phyloP scores from a whole-genome alignment of 805 yeast species.

The Metschnikowia colocasiae region DNA sequence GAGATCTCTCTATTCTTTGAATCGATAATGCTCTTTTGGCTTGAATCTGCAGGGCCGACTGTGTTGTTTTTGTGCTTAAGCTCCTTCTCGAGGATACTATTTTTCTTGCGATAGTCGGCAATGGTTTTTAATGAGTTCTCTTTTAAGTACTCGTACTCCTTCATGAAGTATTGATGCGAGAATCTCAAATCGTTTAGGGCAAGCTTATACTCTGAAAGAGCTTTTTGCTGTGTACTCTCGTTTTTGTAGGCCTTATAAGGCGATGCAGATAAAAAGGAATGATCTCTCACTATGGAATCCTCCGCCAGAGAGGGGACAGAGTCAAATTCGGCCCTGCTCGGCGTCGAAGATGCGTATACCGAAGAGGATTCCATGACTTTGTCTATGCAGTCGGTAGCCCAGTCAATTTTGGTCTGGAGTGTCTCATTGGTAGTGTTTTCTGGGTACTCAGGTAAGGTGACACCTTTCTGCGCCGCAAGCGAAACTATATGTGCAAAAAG shows the following conservation, averaged over 20 bases:
- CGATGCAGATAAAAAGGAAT: constrained; percentile 26
- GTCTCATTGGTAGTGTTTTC: constrained; percentile 16
- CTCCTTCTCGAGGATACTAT: constrained; percentile 49
- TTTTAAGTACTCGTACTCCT: constrained; percentile 65
- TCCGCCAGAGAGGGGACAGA: constrained; percentile 12
- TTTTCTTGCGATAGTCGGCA: constrained; percentile 51
- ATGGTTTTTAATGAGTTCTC: constrained; percentile 50
- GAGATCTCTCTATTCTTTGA: constrained; percentile 39
- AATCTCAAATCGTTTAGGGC: constrained; percentile 68
- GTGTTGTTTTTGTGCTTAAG: constrained; percentile 24
- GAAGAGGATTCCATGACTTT: constrained; percentile 20
- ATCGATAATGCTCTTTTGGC: constrained; percentile 6
- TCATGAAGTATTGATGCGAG: constrained; percentile 65
- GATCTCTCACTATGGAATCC: constrained; percentile 24
- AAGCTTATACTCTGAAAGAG: constrained; percentile 42
- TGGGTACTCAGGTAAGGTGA: constrained; percentile 34
- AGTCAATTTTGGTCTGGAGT: constrained; percentile 25
- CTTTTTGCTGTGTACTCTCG: constrained; percentile 14
- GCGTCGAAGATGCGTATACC: background rate
- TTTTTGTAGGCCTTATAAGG: constrained; percentile 19
- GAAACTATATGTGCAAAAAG: constrained; percentile 47
- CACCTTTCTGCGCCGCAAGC: constrained; percentile 40
- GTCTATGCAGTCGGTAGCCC: constrained; percentile 42
- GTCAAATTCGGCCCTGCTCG: constrained; percentile 7
- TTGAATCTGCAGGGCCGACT: constrained; percentile 3